phyloP scores from a whole-genome alignment of 108 stramenopile species.

The Skeletonema potamos region DNA sequence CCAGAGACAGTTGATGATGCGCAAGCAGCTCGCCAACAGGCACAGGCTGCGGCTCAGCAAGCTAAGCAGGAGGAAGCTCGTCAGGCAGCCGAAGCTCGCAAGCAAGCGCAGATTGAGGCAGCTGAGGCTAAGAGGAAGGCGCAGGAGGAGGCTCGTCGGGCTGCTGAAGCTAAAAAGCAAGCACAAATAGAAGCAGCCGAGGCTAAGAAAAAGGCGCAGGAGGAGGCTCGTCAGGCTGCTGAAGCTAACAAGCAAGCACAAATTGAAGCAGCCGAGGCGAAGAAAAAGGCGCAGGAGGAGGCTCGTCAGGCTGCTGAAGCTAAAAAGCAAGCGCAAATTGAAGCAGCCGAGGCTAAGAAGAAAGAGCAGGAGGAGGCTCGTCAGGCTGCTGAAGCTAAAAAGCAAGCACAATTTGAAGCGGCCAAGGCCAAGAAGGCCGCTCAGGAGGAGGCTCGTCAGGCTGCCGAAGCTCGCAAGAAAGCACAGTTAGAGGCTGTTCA shows the following conservation, averaged over 20 bases:
- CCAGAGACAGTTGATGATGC: conserved; percentile 8
- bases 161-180: conserved; percentile 5
- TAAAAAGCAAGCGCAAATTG: background rate
- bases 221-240: conserved; percentile 5
- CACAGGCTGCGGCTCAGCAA: conserved; percentile 19
- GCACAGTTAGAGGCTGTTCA: conserved; percentile 20
- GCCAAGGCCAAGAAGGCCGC: conserved; percentile 10
- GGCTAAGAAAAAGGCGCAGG: conserved; percentile 13
- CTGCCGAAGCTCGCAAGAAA: conserved; percentile 15
- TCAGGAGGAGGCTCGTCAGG: conserved; percentile 7
- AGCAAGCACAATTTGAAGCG: background rate
- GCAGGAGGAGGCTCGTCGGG: conserved; percentile 1
- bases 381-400: conserved; percentile 20
- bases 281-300: conserved; percentile 1
- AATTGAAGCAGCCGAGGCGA: conserved; percentile 3
- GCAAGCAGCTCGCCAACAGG: background rate
- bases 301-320: background rate
- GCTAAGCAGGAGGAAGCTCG: conserved; percentile 16
- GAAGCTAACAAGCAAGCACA: conserved; percentile 17
- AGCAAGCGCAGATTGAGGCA: background rate
- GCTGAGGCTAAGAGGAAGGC: conserved; percentile 13
- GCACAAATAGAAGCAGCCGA: conserved; percentile 1
- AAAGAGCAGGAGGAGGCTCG: background rate
- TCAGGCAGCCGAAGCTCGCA: background rate
- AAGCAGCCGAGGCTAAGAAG: conserved; percentile 18